These are phyloP conservation scores for Leptographium radiaticola DNA, from an alignment of 2,329 filamentous ascomycete genomes.

Conservation along the genomic window DNA sequence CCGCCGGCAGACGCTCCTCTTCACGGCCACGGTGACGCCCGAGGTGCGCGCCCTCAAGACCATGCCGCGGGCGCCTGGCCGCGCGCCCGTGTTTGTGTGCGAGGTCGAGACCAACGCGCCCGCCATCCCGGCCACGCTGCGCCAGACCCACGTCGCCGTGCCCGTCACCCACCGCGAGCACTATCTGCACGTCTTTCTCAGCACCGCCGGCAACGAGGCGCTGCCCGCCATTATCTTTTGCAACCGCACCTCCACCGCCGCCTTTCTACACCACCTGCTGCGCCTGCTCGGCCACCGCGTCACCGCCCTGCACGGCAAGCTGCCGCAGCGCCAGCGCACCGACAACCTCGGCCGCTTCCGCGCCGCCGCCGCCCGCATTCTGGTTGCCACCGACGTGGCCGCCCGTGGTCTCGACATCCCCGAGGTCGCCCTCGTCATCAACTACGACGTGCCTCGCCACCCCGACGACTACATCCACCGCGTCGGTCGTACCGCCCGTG, in stretches of 20 bases:
- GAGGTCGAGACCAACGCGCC: constrained; percentile 68
- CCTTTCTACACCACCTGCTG: constrained; percentile 77
- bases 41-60: constrained; percentile 82
- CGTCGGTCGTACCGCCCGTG: constrained; percentile 88
- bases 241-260: constrained; percentile 81
- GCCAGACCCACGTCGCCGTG: constrained; percentile 75
- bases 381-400: constrained; percentile 92
- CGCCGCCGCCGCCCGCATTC: constrained; percentile 72
- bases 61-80: constrained; percentile 54
- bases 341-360: constrained; percentile 87
- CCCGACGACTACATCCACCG: constrained; percentile 96
- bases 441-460: constrained; percentile 92
- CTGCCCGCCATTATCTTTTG: constrained; percentile 87
- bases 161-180: constrained; percentile 89
- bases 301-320: constrained; percentile 76
- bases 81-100: constrained; percentile 73
- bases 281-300: constrained; percentile 79
- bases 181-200: constrained; percentile 80
- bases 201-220: constrained; percentile 59
- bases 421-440: constrained; percentile 77
- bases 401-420: constrained; percentile 92
- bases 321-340: constrained; percentile 73
- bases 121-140: constrained; percentile 67
- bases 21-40: constrained; percentile 89
- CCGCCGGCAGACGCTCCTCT: constrained; percentile 82